These are phyloP conservation scores for Medicago ruthenica DNA, from an alignment of 306 rosid species.

Conservation along the genomic window DNA sequence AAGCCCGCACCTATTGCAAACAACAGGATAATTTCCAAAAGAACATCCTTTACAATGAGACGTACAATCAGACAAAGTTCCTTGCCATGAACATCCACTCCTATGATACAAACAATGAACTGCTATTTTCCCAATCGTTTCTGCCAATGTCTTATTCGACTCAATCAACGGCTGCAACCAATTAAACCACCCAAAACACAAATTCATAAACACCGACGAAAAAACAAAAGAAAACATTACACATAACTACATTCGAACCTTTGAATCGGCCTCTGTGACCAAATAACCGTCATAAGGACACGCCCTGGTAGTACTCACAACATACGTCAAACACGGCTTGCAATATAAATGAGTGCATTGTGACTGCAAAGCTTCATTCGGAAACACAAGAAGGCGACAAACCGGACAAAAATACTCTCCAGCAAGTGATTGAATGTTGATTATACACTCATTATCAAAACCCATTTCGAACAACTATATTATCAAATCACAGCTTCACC, in stretches of 20 bases:
- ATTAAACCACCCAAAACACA: constrained; percentile 24
- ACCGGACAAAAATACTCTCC: constrained; percentile 99
- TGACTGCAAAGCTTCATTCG: constrained; percentile 90
- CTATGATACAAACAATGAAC: constrained; percentile 93
- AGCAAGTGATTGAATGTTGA: constrained; percentile 93
- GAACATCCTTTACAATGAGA: constrained; percentile 89
- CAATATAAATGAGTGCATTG: constrained; percentile 97
- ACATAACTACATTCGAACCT: constrained; percentile 47
- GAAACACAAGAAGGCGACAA: constrained; percentile 91
- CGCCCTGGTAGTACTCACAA: constrained; percentile 81
- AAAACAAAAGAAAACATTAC: background rate
- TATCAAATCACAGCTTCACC: constrained; percentile 51
- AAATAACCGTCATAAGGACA: constrained; percentile 98
- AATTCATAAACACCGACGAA: constrained; percentile 13
- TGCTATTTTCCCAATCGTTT: constrained; percentile 84
- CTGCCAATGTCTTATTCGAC: constrained; percentile 82
- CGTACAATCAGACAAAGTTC: constrained; percentile 77
- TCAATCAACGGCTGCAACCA: constrained; percentile 85
- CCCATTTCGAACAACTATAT: constrained; percentile 62
- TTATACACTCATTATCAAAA: constrained; percentile 94
- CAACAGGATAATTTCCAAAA: constrained; percentile 94
- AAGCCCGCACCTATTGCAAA: constrained; percentile 88
- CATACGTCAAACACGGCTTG: constrained; percentile 87
- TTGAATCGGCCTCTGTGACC: constrained; percentile 91
- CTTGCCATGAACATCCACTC: constrained; percentile 99